Evolutionary conservation across 192 early-diverging fungal species (phyloP).

Genomic region (Linnemannia exigua): DNA sequence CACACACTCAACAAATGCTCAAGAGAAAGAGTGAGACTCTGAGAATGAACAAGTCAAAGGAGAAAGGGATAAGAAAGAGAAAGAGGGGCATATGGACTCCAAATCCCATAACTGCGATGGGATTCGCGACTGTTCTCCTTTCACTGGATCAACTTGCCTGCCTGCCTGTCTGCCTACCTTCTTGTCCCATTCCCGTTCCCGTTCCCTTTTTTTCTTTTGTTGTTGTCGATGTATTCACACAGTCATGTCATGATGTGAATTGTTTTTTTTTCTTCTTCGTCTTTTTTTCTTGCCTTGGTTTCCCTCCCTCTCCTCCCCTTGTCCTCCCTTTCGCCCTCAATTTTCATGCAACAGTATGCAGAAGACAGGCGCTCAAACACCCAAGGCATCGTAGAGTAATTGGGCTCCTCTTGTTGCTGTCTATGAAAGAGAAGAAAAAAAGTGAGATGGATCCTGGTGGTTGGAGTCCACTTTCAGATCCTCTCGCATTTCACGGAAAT

Average conservation of each 20-base stretch:
- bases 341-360: conserved; percentile 14
- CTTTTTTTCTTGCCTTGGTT: conserved; percentile 24
- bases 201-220: neutral
- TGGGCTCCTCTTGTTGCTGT: neutral
- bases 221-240: conserved; percentile 1
- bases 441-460: neutral
- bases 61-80: neutral
- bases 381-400: neutral
- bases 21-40: neutral
- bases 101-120: conserved; percentile 4
- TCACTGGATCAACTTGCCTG: neutral
- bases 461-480: neutral
- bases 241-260: too few species aligned
- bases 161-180: neutral
- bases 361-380: neutral
- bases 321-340: conserved; percentile 16
- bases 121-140: neutral
- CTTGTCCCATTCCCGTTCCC: neutral
- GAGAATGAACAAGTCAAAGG: neutral
- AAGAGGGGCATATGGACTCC: neutral
- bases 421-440: conserved; percentile 1
- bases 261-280: neutral
- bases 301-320: conserved; percentile 4
- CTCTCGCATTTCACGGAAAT: neutral
- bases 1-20: neutral